A percentile compares a stretch with the other conserved stretches of the same genome.
These are phyloP conservation scores for Albifimbria verrucaria DNA, from an alignment of 2,329 filamentous ascomycete genomes.

Conservation along the genomic window DNA sequence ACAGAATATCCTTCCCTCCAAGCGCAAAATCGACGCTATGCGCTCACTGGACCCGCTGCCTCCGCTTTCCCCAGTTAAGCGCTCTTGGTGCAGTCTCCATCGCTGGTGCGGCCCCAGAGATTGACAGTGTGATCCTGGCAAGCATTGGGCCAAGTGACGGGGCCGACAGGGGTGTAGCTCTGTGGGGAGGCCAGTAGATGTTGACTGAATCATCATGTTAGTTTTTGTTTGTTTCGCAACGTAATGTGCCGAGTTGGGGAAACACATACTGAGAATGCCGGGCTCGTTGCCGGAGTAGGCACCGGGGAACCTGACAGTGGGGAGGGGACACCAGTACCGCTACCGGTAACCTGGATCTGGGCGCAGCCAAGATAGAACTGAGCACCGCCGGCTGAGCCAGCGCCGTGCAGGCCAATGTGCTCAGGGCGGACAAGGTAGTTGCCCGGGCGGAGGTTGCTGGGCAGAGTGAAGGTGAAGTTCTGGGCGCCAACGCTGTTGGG, in stretches of 20 bases:
- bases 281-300: conserved; percentile 22
- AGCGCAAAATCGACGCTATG: too few species aligned
- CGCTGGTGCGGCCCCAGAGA: conserved; percentile 19
- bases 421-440: conserved; percentile 25
- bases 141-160: conserved; percentile 21
- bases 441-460: conserved; percentile 14
- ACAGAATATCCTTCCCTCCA: too few species aligned
- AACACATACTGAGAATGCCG: too few species aligned
- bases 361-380: conserved; percentile 27
- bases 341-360: conserved; percentile 15
- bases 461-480: conserved; percentile 20
- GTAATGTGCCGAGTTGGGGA: too few species aligned
- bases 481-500: conserved; percentile 13
- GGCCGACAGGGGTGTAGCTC: conserved; percentile 23
- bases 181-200: conserved; percentile 25
- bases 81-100: conserved; percentile 25
- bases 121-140: conserved; percentile 29
- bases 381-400: conserved; percentile 22
- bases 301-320: conserved; percentile 24
- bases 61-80: too few species aligned
- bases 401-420: conserved; percentile 28
- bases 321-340: conserved; percentile 13
- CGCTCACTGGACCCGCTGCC: too few species aligned
- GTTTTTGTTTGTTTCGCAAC: too few species aligned
- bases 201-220: too few species aligned